Evolutionary conservation across 2,329 filamentous ascomycete genomes (phyloP).

Genomic region (Fusarium devonianum): DNA sequence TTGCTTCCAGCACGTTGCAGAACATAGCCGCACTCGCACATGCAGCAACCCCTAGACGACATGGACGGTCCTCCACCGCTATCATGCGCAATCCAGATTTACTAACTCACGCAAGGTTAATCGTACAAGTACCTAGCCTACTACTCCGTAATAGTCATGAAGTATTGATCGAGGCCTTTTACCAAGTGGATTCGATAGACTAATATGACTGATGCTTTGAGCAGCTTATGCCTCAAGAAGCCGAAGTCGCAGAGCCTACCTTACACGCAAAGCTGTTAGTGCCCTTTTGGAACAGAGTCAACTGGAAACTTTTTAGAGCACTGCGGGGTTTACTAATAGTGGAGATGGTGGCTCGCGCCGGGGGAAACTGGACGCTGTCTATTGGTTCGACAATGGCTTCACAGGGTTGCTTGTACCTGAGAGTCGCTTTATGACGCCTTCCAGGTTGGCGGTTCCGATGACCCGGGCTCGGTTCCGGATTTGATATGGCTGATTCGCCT

Average conservation of each 20-base stretch:
- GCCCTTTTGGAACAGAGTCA: too few species aligned
- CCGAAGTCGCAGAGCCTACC: slow-evolving; percentile 2
- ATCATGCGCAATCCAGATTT: slow-evolving; percentile 2
- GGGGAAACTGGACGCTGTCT: slow-evolving; percentile 32
- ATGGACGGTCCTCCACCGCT: slow-evolving; percentile 10
- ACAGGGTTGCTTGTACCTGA: slow-evolving; percentile 24
- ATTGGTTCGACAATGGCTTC: slow-evolving; percentile 37
- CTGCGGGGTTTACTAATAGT: slow-evolving; percentile 38
- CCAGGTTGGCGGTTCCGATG: too few species aligned
- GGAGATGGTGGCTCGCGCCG: slow-evolving; percentile 24
- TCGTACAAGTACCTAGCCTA: too few species aligned
- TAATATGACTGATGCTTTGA: slow-evolving; percentile 26
- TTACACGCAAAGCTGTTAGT: slow-evolving; percentile 11
- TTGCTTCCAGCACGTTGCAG: background rate
- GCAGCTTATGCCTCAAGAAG: slow-evolving; percentile 29
- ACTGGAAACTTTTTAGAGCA: too few species aligned
- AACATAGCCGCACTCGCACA: slow-evolving; percentile 6
- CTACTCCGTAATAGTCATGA: slow-evolving; percentile 28
- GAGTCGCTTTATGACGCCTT: slow-evolving; percentile 2
- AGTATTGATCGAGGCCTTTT: background rate
- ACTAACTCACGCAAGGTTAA: background rate
- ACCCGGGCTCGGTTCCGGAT: background rate
- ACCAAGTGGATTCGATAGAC: slow-evolving; percentile 24
- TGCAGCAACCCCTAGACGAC: slow-evolving; percentile 3
- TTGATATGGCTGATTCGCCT: too few species aligned